Conservation (phyloP, 2,329 filamentous ascomycete species). For the Talaromyces sp. region DNA sequence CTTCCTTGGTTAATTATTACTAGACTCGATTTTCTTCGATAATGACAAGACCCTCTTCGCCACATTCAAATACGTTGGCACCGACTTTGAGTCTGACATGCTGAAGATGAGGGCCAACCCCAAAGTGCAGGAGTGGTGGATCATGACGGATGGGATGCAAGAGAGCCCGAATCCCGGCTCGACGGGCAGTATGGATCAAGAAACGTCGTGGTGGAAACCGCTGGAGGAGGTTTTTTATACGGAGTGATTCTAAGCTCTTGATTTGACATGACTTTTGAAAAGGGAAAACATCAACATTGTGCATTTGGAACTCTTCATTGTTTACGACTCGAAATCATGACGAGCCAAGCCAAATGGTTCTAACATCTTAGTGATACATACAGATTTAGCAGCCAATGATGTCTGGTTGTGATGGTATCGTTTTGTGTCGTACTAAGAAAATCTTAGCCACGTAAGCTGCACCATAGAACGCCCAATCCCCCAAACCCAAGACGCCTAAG, state of each 20-base stretch:
- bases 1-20: not conserved
- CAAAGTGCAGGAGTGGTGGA: slow-evolving; percentile 73
- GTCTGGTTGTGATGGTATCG: not conserved
- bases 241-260: too few species aligned
- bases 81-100: slow-evolving; percentile 70
- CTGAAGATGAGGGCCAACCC: slow-evolving; percentile 66
- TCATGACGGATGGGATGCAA: slow-evolving; percentile 69
- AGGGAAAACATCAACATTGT: not conserved
- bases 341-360: not conserved
- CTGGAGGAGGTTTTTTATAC: slow-evolving; percentile 31
- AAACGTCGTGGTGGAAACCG: slow-evolving; percentile 31
- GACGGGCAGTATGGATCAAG: slow-evolving; percentile 24
- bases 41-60: slow-evolving; percentile 67
- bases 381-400: not conserved
- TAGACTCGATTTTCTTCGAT: slow-evolving; percentile 67
- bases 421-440: not conserved
- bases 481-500: slow-evolving; percentile 1
- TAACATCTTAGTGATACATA: not conserved
- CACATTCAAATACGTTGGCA: slow-evolving; percentile 72
- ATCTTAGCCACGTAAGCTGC: not conserved
- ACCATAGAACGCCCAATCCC: not conserved
- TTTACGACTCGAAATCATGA: not conserved
- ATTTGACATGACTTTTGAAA: not conserved
- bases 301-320: not conserved
- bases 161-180: slow-evolving; percentile 28